phyloP scores from a whole-genome alignment of 257 asterid genomes.

The Penstemon barbatus region DNA sequence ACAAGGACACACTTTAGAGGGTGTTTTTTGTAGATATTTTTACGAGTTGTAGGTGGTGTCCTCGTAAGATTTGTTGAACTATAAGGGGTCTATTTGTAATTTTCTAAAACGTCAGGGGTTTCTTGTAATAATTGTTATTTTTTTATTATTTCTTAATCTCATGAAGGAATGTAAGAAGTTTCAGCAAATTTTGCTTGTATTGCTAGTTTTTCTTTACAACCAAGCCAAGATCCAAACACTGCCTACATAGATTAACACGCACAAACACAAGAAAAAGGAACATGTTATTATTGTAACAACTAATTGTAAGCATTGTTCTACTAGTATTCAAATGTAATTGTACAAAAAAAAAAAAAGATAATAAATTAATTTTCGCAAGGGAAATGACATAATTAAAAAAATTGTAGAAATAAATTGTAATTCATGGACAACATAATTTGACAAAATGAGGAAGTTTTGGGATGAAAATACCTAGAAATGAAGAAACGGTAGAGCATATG shows the following conservation, averaged over 20 bases:
- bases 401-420: background rate
- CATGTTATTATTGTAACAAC: background rate
- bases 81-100: too few species aligned
- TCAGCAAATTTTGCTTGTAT: background rate
- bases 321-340: conserved; percentile 10
- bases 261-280: background rate
- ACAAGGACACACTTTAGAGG: too few species aligned
- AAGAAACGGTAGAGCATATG: conserved; percentile 1
- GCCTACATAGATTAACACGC: background rate
- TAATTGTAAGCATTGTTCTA: background rate
- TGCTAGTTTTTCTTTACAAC: background rate
- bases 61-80: too few species aligned
- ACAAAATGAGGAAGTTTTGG: background rate
- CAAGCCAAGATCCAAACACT: conserved; percentile 5
- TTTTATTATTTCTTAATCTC: too few species aligned
- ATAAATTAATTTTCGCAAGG: too few species aligned
- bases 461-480: conserved; percentile 28
- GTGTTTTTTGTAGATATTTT: too few species aligned
- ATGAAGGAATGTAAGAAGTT: background rate
- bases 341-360: background rate
- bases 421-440: background rate
- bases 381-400: conserved; percentile 5
- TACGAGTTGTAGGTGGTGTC: too few species aligned
- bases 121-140: too few species aligned
- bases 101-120: too few species aligned